These are phyloP conservation scores for Blastobotrys robertii DNA, from an alignment of 805 yeast species.

Conservation along the genomic window DNA sequence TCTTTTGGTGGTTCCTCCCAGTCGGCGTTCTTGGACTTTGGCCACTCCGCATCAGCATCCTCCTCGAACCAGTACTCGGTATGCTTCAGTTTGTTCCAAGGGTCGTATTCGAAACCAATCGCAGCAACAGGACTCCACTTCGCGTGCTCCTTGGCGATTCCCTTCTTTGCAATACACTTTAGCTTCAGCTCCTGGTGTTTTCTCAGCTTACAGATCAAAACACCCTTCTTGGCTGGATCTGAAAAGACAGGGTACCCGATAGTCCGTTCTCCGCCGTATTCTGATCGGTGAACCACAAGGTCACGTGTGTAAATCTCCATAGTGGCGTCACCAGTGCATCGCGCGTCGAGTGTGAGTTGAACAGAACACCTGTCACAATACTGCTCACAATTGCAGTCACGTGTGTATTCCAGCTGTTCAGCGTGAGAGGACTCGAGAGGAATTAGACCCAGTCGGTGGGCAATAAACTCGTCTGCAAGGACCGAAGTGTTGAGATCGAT, in stretches of 20 bases:
- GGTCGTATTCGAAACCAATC: constrained; percentile 93
- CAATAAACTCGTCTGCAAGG: constrained; percentile 90
- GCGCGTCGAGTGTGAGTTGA: constrained; percentile 74
- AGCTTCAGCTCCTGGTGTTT: constrained; percentile 85
- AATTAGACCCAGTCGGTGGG: constrained; percentile 87
- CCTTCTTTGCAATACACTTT: constrained; percentile 94
- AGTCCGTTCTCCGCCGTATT: constrained; percentile 30
- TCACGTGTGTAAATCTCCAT: constrained; percentile 88
- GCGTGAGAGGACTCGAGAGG: constrained; percentile 82
- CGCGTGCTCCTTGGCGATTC: constrained; percentile 95
- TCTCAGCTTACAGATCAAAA: constrained; percentile 82
- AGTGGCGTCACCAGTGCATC: constrained; percentile 78
- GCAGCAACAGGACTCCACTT: constrained; percentile 98
- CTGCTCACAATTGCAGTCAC: constrained; percentile 97
- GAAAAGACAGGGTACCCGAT: constrained; percentile 81
- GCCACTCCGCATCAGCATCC: constrained; percentile 88
- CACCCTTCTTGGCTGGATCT: constrained; percentile 71
- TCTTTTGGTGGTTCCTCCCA: constrained; percentile 94
- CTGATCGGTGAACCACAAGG: constrained; percentile 39
- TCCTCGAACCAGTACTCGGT: constrained; percentile 96
- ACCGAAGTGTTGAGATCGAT: constrained; percentile 89
- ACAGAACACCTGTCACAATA: constrained; percentile 95
- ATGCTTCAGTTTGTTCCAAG: constrained; percentile 96
- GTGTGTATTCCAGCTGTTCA: constrained; percentile 63
- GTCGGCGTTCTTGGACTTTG: constrained; percentile 74